These are phyloP conservation scores for Pseudevernia furfuracea DNA, from an alignment of 495 filamentous ascomycete species.

Conservation along the genomic window DNA sequence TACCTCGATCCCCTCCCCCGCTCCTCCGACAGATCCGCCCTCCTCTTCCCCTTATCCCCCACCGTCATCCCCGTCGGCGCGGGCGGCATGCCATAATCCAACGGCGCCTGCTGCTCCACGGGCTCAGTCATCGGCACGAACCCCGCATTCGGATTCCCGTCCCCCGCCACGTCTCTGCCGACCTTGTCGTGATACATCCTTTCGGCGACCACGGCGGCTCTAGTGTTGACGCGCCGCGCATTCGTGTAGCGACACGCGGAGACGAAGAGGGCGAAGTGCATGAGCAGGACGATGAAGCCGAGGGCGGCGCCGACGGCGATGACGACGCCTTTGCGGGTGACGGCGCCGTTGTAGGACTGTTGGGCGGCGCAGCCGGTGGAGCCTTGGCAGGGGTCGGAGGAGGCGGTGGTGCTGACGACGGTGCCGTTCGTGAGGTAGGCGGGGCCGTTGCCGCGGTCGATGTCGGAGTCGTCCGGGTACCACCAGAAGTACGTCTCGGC, in stretches of 20 bases:
- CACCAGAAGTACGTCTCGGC: neutral
- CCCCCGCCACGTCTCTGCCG: neutral
- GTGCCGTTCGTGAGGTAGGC: neutral
- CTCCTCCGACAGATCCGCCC: neutral
- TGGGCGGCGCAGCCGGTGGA: constrained; percentile 6
- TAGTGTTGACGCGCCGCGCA: constrained; percentile 6
- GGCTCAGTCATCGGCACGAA: constrained; percentile 1
- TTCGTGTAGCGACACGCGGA: constrained; percentile 33
- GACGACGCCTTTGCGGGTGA: constrained; percentile 1
- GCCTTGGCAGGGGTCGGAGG: neutral
- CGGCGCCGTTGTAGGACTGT: neutral
- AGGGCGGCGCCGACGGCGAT: constrained; percentile 13
- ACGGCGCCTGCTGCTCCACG: neutral
- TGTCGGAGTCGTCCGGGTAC: neutral
- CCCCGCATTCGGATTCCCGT: constrained; percentile 1
- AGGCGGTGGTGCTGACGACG: neutral
- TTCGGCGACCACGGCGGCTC: constrained; percentile 3
- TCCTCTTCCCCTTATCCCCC: neutral
- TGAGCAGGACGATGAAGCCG: constrained; percentile 8
- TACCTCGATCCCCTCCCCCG: neutral
- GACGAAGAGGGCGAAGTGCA: constrained; percentile 32
- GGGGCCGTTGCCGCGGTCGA: neutral
- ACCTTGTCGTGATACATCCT: constrained; percentile 6
- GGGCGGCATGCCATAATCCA: neutral
- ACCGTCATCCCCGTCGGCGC: neutral